Base-by-base conservation (phyloP, 192 early-diverging fungal species). In the Coemansia sp. region DNA sequence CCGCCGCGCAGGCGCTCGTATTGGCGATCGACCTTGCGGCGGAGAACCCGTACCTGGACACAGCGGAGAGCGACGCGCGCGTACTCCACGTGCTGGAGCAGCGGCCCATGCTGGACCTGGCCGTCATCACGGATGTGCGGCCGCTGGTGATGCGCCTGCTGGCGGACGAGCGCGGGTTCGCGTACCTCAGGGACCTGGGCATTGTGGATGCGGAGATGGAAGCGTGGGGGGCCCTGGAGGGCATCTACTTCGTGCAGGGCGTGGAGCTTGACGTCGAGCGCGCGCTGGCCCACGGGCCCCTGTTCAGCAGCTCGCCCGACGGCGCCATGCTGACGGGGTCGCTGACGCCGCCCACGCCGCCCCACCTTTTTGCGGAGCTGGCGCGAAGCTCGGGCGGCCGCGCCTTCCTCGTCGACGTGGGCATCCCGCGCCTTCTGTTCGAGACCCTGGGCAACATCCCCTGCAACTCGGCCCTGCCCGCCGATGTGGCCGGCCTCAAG, bases 321-420 rank as follows among this genome's bases (percentile, higher is more conserved):
- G 81, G 81, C 6, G 50, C 74, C 13, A 76, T 76, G 76, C 66
- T 72, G 60, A 71, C 79, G 19, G 79, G 70, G 37, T 67, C 71
- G 40, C 76, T 70, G 68, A 84, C 77, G 1, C 81, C 81, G 40
- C 63, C 73, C 21, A 84, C 81, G 48, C 81, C 77, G 3, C 60
- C 81, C 24, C 81, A 84, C 35, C 45, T 84, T 69, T 84, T 84
- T 62, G 81, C 77, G 51, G 81, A 84, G 64, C 63, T 84, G 27
- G 73, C 73, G 0, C 62, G 69, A 35, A 67, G 48, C 27, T 24
- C 60, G 0, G 76, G 76, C 8, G 81, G 81, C 4, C 72, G 81
- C 29, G 64, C 17, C 5, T 71, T 73, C 14, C 17, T 84, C 62
- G 37, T 60, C 11, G 64, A 48, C 0, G 40, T 60, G 4, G 81